These are phyloP conservation scores for Chlamydomonas sp. DNA, from an alignment of 139 green algal species.

Conservation along the genomic window DNA sequence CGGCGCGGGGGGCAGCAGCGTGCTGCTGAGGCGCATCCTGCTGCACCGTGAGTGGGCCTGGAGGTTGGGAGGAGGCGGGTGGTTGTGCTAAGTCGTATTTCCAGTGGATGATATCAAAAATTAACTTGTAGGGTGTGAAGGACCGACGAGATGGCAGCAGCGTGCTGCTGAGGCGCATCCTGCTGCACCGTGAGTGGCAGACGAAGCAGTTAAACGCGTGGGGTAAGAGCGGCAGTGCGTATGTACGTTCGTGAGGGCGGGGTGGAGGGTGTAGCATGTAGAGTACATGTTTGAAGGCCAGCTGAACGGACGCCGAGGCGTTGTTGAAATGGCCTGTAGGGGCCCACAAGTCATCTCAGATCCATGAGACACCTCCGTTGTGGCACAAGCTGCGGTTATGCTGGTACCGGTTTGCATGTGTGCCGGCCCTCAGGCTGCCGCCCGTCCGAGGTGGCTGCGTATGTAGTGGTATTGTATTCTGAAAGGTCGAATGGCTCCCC, in stretches of 20 bases:
- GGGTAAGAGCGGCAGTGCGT: too few relatives aligned
- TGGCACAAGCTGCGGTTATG: too few relatives aligned
- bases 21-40: slow-evolving; percentile 17
- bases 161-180: slow-evolving; percentile 9
- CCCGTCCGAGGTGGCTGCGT: not conserved
- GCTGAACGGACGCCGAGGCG: too few relatives aligned
- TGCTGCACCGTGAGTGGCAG: not conserved
- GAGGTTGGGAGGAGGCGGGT: too few relatives aligned
- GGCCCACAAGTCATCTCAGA: too few relatives aligned
- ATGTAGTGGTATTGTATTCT: not conserved
- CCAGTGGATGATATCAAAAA: too few relatives aligned
- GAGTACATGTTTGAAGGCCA: too few relatives aligned
- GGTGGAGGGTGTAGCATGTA: not conserved
- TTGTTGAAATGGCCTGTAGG: not conserved
- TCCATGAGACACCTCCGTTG: too few relatives aligned
- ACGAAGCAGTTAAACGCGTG: too few relatives aligned
- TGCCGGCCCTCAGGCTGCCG: not conserved
- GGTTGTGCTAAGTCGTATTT: too few relatives aligned
- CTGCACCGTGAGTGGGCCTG: not conserved
- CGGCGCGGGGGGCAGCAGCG: not conserved
- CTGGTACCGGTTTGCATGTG: not conserved
- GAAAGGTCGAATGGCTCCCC: not conserved
- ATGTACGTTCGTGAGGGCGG: not conserved
- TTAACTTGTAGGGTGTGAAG: too few relatives aligned
- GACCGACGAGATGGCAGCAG: slow-evolving; percentile 18